phyloP scores from a whole-genome alignment of 441 rosid species.

The Erodium moschatum region DNA sequence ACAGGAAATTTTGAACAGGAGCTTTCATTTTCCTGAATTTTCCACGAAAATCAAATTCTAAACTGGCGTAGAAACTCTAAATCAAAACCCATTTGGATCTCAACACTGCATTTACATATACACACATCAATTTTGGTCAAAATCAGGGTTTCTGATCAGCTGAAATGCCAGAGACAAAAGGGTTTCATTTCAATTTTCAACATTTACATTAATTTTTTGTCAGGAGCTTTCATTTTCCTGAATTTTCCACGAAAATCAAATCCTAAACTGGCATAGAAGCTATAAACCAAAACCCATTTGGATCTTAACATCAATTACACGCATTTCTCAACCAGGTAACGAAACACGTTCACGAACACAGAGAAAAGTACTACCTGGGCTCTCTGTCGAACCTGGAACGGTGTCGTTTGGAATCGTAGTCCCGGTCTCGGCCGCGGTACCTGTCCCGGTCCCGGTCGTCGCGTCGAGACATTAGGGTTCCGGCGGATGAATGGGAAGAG shows the following conservation, averaged over 20 bases:
- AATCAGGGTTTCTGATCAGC: no score
- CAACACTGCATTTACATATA: no score
- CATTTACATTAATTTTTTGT: not conserved
- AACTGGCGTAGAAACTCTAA: not conserved
- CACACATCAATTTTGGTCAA: no score
- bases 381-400: constrained; percentile 56
- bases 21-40: not conserved
- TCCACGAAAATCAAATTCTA: not conserved
- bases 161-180: no score
- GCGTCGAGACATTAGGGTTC: constrained; percentile 8
- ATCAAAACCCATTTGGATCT: not conserved
- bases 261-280: not conserved
- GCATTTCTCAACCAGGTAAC: not conserved
- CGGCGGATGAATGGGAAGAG: not conserved
- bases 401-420: constrained; percentile 46
- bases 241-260: not conserved
- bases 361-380: constrained; percentile 38
- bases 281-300: not conserved
- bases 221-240: not conserved
- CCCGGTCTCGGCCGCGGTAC: constrained; percentile 23
- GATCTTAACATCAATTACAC: not conserved
- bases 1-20: not conserved
- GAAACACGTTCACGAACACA: not conserved
- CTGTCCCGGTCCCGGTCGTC: not conserved
- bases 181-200: not conserved